phyloP scores from a whole-genome alignment of 2,329 filamentous ascomycete species.

The Ophiocordyceps camponoti-leonardi region DNA sequence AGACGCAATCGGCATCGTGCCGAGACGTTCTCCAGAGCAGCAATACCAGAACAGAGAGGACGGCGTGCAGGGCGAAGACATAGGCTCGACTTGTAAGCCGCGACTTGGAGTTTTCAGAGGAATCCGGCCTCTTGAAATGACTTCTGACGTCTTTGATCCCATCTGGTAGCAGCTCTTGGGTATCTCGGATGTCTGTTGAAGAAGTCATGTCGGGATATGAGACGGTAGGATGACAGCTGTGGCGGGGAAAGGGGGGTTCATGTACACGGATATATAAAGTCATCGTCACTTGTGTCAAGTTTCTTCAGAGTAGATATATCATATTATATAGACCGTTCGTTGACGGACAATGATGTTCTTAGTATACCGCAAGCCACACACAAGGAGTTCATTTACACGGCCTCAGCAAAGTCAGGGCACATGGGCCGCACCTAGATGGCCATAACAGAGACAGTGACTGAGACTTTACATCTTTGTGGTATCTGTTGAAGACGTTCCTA shows the following conservation, averaged over 20 bases:
- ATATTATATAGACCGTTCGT: no score
- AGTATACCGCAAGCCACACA: no score
- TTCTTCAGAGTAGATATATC: no score
- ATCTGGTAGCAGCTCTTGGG: background rate
- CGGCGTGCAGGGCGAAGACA: background rate
- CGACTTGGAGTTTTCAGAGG: background rate
- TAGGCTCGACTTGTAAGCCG: background rate
- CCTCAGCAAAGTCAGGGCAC: no score
- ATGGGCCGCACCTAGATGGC: no score
- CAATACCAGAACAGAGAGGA: background rate
- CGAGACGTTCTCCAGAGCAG: background rate
- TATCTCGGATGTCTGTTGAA: background rate
- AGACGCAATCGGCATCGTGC: background rate
- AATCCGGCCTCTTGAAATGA: background rate
- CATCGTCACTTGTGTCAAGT: background rate
- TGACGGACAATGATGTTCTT: no score
- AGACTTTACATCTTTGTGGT: no score
- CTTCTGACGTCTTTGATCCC: background rate
- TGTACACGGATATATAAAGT: no score
- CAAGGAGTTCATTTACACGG: no score
- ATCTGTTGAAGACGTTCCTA: no score
- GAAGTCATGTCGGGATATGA: background rate
- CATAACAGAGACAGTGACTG: no score
- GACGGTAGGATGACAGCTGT: background rate
- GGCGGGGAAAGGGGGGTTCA: no score